phyloP scores from a whole-genome alignment of 2,329 filamentous ascomycete species.

The Aureobasidium sp. region DNA sequence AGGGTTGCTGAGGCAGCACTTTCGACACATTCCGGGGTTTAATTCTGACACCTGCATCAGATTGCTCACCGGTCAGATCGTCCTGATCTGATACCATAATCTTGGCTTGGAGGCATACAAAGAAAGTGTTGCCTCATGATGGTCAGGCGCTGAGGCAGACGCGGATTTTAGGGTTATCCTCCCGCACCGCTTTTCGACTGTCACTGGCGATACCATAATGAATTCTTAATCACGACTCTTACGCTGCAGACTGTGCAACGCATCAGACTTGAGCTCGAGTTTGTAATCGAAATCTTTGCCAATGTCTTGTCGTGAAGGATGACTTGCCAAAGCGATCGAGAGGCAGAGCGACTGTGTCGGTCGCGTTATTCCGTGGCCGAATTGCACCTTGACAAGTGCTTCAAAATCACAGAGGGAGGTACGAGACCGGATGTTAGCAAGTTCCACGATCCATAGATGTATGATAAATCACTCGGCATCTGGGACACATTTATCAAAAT shows the following conservation, averaged over 20 bases:
- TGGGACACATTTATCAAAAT: neutral
- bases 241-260: neutral
- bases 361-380: neutral
- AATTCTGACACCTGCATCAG: neutral
- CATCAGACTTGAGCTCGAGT: neutral
- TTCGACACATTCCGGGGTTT: slow-evolving; percentile 6
- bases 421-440: neutral
- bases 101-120: neutral
- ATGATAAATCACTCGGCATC: slow-evolving; percentile 7
- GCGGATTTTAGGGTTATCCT: neutral
- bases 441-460: neutral
- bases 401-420: neutral
- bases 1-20: slow-evolving; percentile 10
- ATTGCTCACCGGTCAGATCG: neutral
- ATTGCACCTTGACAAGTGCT: neutral
- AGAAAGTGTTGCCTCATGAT: neutral
- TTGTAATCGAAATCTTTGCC: neutral
- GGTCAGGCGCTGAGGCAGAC: neutral
- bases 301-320: neutral
- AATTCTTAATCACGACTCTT: neutral
- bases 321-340: neutral
- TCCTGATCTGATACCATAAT: neutral
- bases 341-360: neutral
- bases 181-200: neutral
- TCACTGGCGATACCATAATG: neutral